These are phyloP conservation scores for Russula sp. DNA, from an alignment of 768 basidiomycete genomes.

Conservation along the genomic window DNA sequence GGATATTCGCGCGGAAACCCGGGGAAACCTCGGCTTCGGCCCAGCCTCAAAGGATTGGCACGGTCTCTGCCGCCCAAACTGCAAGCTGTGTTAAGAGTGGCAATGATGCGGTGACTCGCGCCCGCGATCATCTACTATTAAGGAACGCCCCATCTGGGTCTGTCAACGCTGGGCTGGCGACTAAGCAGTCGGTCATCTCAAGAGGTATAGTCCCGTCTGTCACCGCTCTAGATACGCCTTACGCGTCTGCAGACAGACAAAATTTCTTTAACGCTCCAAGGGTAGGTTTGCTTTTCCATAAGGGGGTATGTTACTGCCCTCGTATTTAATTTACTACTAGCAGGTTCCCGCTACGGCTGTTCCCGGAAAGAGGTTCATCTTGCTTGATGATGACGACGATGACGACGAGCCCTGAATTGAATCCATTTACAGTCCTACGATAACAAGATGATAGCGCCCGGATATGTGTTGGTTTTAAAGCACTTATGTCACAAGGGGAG, in stretches of 20 bases:
- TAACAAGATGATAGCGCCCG: too few species aligned
- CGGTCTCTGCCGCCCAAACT: not conserved
- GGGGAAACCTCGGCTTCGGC: not conserved
- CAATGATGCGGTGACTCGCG: not conserved
- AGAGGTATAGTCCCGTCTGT: not conserved
- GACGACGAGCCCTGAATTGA: conserved; percentile 20
- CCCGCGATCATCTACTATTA: not conserved
- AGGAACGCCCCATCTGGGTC: not conserved
- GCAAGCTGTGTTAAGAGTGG: not conserved
- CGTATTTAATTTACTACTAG: not conserved
- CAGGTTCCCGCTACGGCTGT: conserved; percentile 12
- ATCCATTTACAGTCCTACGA: not conserved
- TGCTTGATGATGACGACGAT: conserved; percentile 27
- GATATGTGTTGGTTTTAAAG: not conserved
- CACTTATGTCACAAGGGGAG: not conserved
- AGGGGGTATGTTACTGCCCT: not conserved
- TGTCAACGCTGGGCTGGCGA: not conserved
- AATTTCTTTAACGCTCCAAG: not conserved
- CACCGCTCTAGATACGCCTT: not conserved
- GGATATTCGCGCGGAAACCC: not conserved
- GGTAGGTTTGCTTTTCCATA: conserved; percentile 7
- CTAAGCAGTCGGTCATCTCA: not conserved
- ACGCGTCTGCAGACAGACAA: not conserved
- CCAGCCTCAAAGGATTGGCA: not conserved
- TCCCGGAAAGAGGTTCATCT: conserved; percentile 27